Base-by-base conservation (phyloP, 495 filamentous ascomycete genomes). In the Cercophora sp. region DNA sequence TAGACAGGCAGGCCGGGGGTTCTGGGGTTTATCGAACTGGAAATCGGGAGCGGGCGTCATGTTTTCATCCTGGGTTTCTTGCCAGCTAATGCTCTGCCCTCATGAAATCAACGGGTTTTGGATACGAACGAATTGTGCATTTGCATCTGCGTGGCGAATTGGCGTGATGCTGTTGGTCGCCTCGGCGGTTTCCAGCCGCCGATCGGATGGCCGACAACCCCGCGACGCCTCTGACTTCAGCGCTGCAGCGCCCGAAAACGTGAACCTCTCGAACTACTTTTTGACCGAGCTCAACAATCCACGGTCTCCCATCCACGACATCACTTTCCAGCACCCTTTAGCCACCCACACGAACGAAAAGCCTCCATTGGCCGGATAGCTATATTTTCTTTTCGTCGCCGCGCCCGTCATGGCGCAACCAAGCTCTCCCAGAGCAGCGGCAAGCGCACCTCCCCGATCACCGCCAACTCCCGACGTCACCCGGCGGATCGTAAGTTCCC, bases 401-500 rank as follows among this genome's bases (percentile, higher is more conserved):
- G 34, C 26, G 22, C 19, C 19, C 16, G 25, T 24, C 24, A 74
- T 74, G 71, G 71, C 78, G 32, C 70, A 80, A 29, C 79, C 83
- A 24, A 74, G 77, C 42, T 91, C 87, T 22, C 87, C 88, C 48
- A 80, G 70, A 52, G 13, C 69, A 40, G 63, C 65, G 29, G 53
- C 59, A 26, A 59, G 66, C 8, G 57, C 71, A 8, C 77, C 73
- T 8, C 64, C 73, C 43, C 63, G 72, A 48, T 72, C 77, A 9
- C 81, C 85, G 31, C 73, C 85, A 22, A 94, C 89, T 0, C 88
- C 88, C 11, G 87, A 91, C 55, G 82, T 86, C 57, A 79, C 85
- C 31, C 79, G 86, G 52, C 75, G 78, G 59, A 87, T 88, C 46
- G 85, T 88, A 73, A 61, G 73, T 70, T 11, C 1, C 0, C 25